Evolutionary conservation across 768 basidiomycete genomes (phyloP), one percentile per base, ranked within the genome.

Genomic region (Podaxis sp.): DNA sequence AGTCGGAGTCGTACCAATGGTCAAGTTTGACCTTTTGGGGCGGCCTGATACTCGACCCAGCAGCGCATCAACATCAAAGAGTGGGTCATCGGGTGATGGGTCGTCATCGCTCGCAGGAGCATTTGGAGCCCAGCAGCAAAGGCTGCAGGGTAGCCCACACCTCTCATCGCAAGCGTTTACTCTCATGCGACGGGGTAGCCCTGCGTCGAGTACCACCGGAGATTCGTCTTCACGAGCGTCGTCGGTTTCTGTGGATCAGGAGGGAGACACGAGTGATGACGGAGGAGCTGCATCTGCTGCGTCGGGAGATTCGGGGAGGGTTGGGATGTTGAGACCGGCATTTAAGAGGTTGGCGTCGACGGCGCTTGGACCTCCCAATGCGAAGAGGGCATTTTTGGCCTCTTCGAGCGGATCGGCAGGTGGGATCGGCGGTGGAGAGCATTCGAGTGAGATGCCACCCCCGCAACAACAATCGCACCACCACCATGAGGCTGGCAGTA

Each of bases 291-390:
- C 42, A 5, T 44, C 42, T 44, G n/a, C 42, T 59, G 54, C 53
- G 63, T 63, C 64, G 62, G 70, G 36, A 69, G 70, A 33, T 67
- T 67, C 33, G 67, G 67, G 38, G 68, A 66, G 63, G 38, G 71
- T 69, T 59, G 72, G 69, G 12, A 74, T 65, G 60, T 75, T 73
- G 68, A 55, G 90, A 1, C 90, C 90, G 11, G 80, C 85, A 30
- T 91, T 90, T 69, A 93, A 93, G 77, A 78, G 90, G 51, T 71
- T 89, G 40, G 85, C 90, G 1, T 89, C 87, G 52, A 88, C 89
- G 75, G 88, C 88, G 9, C 73, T 92, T n/a, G 89, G 80, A 1
- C 87, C 88, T 2, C 75, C 75, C 39, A 79, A 79, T 64, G 65
- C 81, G 53, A 92, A 92, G 57, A 68, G 80, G 69, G 42, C 13